These are phyloP conservation scores for Parastagonospora nodorum DNA, from an alignment of 2,329 filamentous ascomycete genomes.

Conservation along the genomic window DNA sequence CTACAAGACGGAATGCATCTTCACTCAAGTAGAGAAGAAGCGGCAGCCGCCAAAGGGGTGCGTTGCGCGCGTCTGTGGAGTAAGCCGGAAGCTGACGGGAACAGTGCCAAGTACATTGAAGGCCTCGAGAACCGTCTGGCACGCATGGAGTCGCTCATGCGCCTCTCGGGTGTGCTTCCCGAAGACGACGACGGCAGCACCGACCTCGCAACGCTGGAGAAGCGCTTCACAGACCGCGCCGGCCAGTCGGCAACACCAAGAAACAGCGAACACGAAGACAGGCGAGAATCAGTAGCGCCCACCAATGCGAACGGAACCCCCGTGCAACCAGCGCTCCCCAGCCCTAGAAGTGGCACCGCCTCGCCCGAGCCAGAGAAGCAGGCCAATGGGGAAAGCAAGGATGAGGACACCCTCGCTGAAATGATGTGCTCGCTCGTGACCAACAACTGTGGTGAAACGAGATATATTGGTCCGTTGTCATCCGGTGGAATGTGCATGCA, in stretches of 20 bases:
- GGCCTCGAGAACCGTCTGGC: conserved; percentile 90
- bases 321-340: conserved; percentile 53
- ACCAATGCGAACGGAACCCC: conserved; percentile 44
- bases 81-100: neutral
- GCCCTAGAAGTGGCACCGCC: conserved; percentile 56
- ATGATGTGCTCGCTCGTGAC: conserved; percentile 99
- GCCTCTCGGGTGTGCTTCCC: conserved; percentile 81
- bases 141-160: conserved; percentile 92
- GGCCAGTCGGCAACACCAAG: conserved; percentile 28
- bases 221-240: conserved; percentile 63
- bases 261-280: conserved; percentile 37
- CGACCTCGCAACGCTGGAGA: conserved; percentile 87
- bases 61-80: neutral
- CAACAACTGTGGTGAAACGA: conserved; percentile 90
- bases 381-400: conserved; percentile 52
- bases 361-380: conserved; percentile 56
- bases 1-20: conserved; percentile 97
- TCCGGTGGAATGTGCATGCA: neutral
- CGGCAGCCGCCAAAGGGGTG: conserved; percentile 94
- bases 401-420: conserved; percentile 88
- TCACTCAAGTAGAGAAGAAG: conserved; percentile 99
- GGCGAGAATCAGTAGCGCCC: conserved; percentile 39
- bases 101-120: conserved; percentile 96
- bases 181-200: conserved; percentile 86
- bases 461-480: conserved; percentile 78